Percentiles rank a stretch among this genome's conserved stretches.
Evolutionary conservation across 495 filamentous ascomycete species (phyloP).

Genomic region (Tuber melanosporum): DNA sequence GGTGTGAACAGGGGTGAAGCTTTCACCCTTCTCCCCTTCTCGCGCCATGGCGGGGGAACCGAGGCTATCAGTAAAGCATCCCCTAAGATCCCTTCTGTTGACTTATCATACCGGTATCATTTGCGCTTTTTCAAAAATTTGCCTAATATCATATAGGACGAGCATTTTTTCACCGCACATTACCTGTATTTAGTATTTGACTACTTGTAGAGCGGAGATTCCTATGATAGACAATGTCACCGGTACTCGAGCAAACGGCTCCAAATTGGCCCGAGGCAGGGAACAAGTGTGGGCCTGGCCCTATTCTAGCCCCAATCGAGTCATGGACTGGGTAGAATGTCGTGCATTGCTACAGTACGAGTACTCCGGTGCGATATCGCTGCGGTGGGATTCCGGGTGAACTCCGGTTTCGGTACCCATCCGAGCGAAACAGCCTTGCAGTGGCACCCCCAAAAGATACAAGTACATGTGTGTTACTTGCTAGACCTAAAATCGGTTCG

Average conservation of each 20-base stretch:
- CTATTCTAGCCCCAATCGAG: background rate
- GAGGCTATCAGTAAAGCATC: background rate
- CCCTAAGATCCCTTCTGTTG: background rate
- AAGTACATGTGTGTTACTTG: background rate
- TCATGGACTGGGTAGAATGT: background rate
- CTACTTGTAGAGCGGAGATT: background rate
- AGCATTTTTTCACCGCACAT: background rate
- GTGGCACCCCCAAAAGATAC: background rate
- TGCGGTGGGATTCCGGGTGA: background rate
- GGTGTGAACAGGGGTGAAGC: background rate
- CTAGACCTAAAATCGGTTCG: background rate
- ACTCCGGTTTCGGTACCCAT: background rate
- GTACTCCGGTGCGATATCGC: background rate
- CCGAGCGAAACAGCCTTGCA: background rate
- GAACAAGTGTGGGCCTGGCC: background rate
- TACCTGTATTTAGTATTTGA: background rate
- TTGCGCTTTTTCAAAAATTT: background rate
- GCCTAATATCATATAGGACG: background rate
- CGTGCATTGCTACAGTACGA: background rate
- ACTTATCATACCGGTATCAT: background rate
- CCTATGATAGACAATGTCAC: background rate
- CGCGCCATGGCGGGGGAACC: background rate
- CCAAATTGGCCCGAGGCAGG: background rate
- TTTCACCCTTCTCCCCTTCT: background rate
- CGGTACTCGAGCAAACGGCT: background rate